phyloP scores from a whole-genome alignment of 768 basidiomycete species.

The Phanerochaete carnosa region DNA sequence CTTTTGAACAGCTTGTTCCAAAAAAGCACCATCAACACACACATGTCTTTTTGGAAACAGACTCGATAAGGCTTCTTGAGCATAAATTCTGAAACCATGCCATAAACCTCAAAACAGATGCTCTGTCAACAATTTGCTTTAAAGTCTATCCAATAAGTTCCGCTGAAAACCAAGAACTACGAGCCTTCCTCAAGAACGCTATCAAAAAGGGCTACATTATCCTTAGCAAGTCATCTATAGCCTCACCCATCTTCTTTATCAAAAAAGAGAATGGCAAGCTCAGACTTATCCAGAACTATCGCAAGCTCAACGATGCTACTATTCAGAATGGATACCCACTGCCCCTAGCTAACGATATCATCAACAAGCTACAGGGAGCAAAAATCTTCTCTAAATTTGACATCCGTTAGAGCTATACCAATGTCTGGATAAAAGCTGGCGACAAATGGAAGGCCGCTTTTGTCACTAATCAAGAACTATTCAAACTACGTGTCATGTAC shows the following conservation, averaged over 20 bases:
- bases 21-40: slow-evolving; percentile 7
- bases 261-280: too few species aligned
- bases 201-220: slow-evolving; percentile 14
- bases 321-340: too few species aligned
- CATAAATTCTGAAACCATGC: slow-evolving; percentile 13
- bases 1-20: slow-evolving; percentile 15
- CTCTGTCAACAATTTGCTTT: neutral
- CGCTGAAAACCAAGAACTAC: slow-evolving; percentile 10
- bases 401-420: slow-evolving; percentile 21
- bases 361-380: too few species aligned
- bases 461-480: slow-evolving; percentile 21
- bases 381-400: too few species aligned
- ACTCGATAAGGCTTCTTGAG: slow-evolving; percentile 18
- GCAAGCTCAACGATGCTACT: too few species aligned
- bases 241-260: too few species aligned
- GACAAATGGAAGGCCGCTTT: slow-evolving; percentile 34
- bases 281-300: too few species aligned
- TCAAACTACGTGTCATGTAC: slow-evolving; percentile 27
- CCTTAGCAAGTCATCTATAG: slow-evolving; percentile 16
- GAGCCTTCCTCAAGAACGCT: slow-evolving; percentile 24
- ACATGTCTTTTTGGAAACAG: slow-evolving; percentile 22
- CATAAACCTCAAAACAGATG: slow-evolving; percentile 15
- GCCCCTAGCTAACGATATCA: too few species aligned
- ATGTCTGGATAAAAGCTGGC: slow-evolving; percentile 15
- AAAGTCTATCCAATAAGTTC: too few species aligned